phyloP scores from a whole-genome alignment of 1,139 yeast genomes.

The Debaryomycetaceae sp. region DNA sequence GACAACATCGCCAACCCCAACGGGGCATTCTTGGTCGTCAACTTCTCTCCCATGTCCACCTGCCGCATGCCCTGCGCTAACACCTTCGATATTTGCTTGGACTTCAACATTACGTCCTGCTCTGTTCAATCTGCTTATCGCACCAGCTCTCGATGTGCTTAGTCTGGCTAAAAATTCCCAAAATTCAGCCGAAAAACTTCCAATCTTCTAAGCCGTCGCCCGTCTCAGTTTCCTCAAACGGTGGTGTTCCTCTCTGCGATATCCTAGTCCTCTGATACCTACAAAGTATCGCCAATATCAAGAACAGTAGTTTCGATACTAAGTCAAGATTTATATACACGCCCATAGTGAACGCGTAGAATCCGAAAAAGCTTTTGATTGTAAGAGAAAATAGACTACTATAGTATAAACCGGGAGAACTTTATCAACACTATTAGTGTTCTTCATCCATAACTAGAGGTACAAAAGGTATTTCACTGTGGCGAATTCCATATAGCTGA shows the following conservation, averaged over 20 bases:
- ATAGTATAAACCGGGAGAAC: not conserved
- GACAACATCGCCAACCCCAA: conserved; percentile 43
- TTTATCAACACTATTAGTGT: not conserved
- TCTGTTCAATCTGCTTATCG: no score
- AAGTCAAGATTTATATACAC: not conserved
- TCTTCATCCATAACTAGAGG: not conserved
- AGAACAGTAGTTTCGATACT: no score
- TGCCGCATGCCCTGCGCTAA: conserved; percentile 41
- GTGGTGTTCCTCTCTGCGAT: not conserved
- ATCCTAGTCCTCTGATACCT: not conserved
- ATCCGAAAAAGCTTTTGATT: not conserved
- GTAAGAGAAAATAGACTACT: not conserved
- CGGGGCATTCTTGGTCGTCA: conserved; percentile 18
- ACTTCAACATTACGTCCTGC: conserved; percentile 39
- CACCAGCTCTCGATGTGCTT: no score
- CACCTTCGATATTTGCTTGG: conserved; percentile 40
- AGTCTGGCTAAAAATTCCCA: no score
- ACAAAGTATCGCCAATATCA: no score
- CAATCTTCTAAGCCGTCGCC: no score
- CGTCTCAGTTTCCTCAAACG: no score
- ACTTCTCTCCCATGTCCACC: conserved; percentile 7
- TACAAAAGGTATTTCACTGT: not conserved
- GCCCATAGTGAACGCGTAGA: not conserved
- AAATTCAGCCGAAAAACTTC: no score
- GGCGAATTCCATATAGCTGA: not conserved